These are phyloP conservation scores for Boletus fagicola DNA, from an alignment of 768 basidiomycete species.

Conservation along the genomic window DNA sequence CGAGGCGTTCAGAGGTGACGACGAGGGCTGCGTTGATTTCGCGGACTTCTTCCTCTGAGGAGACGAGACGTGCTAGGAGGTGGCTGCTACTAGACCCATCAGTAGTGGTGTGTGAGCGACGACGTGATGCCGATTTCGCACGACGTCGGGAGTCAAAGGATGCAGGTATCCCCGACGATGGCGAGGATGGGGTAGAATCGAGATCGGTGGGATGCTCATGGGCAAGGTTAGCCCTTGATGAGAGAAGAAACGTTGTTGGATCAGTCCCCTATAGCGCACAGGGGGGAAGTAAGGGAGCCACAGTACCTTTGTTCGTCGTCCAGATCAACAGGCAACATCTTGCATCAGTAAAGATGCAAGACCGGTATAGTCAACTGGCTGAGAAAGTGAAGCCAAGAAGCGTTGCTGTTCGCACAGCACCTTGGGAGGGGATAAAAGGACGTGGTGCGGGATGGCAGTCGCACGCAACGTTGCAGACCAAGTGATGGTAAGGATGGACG, in stretches of 20 bases:
- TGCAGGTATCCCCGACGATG: conserved; percentile 19
- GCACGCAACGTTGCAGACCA: conserved; percentile 8
- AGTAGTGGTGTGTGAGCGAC: conserved; percentile 26
- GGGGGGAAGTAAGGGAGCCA: background rate
- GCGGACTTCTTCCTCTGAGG: conserved; percentile 32
- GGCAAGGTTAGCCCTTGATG: conserved; percentile 24
- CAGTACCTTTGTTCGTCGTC: conserved; percentile 30
- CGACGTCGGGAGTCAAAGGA: conserved; percentile 21
- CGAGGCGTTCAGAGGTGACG: conserved; percentile 34
- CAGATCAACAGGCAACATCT: conserved; percentile 29
- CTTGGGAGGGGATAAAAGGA: background rate
- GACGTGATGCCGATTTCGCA: conserved; percentile 28
- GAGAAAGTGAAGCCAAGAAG: background rate
- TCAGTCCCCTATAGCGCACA: background rate
- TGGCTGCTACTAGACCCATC: conserved; percentile 31
- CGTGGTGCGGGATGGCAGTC: background rate
- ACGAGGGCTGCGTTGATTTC: conserved; percentile 30
- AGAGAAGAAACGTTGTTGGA: background rate
- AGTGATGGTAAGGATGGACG: conserved; percentile 3
- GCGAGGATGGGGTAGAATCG: conserved; percentile 31
- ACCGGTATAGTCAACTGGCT: conserved; percentile 1
- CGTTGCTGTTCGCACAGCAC: conserved; percentile 1
- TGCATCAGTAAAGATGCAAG: conserved; percentile 15
- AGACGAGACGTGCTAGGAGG: conserved; percentile 30
- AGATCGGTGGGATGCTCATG: conserved; percentile 32